A percentile compares a stretch with the other conserved stretches of the same genome.
Conservation (phyloP, 2,329 filamentous ascomycete species). For the Aureobasidium sp. region DNA sequence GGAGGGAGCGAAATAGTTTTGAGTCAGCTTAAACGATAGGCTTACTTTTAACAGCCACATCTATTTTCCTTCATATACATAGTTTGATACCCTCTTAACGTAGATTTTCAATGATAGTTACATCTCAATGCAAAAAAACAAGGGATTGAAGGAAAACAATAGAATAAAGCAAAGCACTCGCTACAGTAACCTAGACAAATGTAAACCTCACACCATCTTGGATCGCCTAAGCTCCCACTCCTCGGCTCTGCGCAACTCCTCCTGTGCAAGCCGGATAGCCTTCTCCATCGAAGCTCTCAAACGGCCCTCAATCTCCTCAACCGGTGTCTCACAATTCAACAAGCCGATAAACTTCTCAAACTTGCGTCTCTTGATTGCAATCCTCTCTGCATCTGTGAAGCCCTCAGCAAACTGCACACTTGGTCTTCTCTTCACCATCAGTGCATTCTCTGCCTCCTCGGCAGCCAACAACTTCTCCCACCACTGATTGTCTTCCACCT, state of each 20-base stretch:
- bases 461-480: background rate
- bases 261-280: constrained; percentile 21
- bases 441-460: background rate
- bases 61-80: background rate
- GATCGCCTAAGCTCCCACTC: constrained; percentile 24
- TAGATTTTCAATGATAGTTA: background rate
- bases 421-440: background rate
- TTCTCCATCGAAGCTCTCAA: constrained; percentile 27
- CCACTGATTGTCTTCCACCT: background rate
- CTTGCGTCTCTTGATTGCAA: constrained; percentile 54
- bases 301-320: constrained; percentile 36
- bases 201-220: constrained; percentile 20
- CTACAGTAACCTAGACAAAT: background rate
- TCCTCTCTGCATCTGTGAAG: constrained; percentile 29
- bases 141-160: background rate
- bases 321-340: constrained; percentile 50
- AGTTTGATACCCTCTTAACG: background rate
- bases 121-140: background rate
- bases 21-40: background rate
- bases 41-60: background rate
- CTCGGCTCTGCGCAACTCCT: constrained; percentile 25
- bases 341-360: constrained; percentile 68
- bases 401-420: constrained; percentile 14
- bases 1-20: background rate
- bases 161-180: background rate